Conservation (phyloP, 495 filamentous ascomycete genomes). For the Chaetomium fimeti region DNA sequence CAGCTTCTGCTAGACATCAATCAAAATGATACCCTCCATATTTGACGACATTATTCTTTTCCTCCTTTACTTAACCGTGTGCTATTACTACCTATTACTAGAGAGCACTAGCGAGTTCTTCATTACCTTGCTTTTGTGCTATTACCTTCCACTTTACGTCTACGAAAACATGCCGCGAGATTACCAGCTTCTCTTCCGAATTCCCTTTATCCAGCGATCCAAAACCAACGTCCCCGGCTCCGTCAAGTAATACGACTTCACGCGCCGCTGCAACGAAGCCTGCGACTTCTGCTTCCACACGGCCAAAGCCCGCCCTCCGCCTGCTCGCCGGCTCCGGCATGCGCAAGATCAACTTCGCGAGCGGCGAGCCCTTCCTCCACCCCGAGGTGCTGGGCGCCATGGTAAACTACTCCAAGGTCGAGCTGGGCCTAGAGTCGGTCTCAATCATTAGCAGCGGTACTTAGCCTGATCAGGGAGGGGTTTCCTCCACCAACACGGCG, state of each 20-base stretch:
- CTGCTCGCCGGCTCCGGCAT: slow-evolving; percentile 55
- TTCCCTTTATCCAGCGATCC: not conserved
- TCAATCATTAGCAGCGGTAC: slow-evolving; percentile 28
- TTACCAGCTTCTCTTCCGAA: not conserved
- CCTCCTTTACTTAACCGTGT: too few relatives aligned
- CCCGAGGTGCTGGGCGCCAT: slow-evolving; percentile 47
- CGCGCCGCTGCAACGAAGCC: slow-evolving; percentile 51
- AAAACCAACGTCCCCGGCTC: slow-evolving; percentile 41
- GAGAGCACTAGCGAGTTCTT: too few relatives aligned
- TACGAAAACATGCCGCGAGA: not conserved
- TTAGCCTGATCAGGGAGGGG: slow-evolving; percentile 14
- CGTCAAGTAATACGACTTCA: slow-evolving; percentile 53
- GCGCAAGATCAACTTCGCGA: slow-evolving; percentile 60
- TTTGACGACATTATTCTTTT: too few relatives aligned
- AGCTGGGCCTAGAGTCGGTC: slow-evolving; percentile 41
- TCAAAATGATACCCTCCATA: too few relatives aligned
- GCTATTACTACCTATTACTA: too few relatives aligned
- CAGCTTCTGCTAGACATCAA: too few relatives aligned
- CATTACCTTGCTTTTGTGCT: not conserved
- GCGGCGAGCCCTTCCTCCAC: slow-evolving; percentile 61
- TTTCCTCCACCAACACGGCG: slow-evolving; percentile 43
- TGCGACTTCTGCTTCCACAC: slow-evolving; percentile 63
- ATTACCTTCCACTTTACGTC: not conserved
- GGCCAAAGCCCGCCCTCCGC: slow-evolving; percentile 46
- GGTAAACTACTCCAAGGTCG: slow-evolving; percentile 51